Evolutionary conservation across 345 rosid genomes (phyloP).

Genomic region (Barbarea vulgaris): DNA sequence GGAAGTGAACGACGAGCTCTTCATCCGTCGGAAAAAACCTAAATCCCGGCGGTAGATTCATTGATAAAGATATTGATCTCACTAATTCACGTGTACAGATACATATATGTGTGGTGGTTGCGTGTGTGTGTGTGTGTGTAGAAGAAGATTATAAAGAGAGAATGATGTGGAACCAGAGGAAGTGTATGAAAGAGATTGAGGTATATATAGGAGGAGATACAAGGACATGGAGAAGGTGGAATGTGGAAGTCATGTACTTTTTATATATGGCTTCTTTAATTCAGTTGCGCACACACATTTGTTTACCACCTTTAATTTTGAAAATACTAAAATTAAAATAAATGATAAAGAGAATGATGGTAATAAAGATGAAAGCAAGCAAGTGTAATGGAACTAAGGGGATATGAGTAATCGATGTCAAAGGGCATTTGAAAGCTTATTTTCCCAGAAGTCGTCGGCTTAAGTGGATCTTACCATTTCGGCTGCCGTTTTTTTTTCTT

Average conservation of each 20-base stretch:
- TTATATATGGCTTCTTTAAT: slow-evolving; percentile 19
- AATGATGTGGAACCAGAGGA: slow-evolving; percentile 45
- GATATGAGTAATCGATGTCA: slow-evolving; percentile 33
- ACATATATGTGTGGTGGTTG: neutral
- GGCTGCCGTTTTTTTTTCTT: slow-evolving; percentile 31
- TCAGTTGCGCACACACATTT: slow-evolving; percentile 32
- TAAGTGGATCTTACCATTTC: slow-evolving; percentile 38
- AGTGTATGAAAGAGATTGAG: slow-evolving; percentile 40
- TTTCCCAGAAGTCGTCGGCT: slow-evolving; percentile 38
- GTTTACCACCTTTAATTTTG: slow-evolving; percentile 13
- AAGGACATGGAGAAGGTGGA: slow-evolving; percentile 24
- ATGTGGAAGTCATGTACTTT: slow-evolving; percentile 23
- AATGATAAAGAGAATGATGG: slow-evolving; percentile 33
- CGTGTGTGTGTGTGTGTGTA: slow-evolving; percentile 25
- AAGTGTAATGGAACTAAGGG: slow-evolving; percentile 31
- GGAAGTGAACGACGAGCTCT: slow-evolving; percentile 94
- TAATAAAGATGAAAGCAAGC: slow-evolving; percentile 31
- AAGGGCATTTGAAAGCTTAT: slow-evolving; percentile 29
- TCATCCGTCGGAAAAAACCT: slow-evolving; percentile 87
- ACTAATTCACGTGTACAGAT: slow-evolving; percentile 10
- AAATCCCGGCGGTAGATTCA: slow-evolving; percentile 89
- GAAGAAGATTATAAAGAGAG: slow-evolving; percentile 14
- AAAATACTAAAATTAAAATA: neutral
- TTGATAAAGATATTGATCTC: slow-evolving; percentile 24
- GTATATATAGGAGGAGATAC: slow-evolving; percentile 34